Conservation (phyloP, 331 rosid genomes). For the Ulmus americana region DNA sequence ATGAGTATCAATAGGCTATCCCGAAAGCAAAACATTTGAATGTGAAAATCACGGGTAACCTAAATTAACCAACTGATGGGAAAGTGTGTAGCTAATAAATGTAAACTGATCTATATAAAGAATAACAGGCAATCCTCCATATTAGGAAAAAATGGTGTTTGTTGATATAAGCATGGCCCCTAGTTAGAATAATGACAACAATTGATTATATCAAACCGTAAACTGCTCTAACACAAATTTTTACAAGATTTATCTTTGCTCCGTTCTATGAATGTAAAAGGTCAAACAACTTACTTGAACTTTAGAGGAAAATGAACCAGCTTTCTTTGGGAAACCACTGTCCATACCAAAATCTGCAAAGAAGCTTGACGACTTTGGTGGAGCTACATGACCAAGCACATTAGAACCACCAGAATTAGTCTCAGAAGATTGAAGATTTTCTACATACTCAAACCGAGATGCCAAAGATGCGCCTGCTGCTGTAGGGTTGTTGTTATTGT, state of each 20-base stretch:
- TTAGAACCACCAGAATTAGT: conserved; percentile 52
- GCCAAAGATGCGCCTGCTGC: conserved; percentile 56
- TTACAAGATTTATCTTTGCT: neutral
- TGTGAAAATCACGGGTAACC: too few relatives aligned
- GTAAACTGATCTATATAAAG: neutral
- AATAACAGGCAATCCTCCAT: neutral
- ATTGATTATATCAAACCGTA: neutral
- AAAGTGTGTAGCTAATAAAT: neutral
- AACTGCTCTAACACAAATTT: neutral
- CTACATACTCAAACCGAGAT: conserved; percentile 94
- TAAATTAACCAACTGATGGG: too few relatives aligned
- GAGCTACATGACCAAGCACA: conserved; percentile 53
- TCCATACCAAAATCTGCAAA: conserved; percentile 95
- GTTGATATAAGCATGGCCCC: neutral
- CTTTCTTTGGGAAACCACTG: conserved; percentile 49
- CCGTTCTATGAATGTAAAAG: neutral
- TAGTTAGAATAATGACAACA: neutral
- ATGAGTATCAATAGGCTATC: conserved; percentile 5
- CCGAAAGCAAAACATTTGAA: neutral
- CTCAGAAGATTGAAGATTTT: conserved; percentile 66
- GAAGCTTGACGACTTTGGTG: conserved; percentile 85
- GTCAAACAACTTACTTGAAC: conserved; percentile 52
- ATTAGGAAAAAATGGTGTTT: neutral
- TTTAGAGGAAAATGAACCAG: conserved; percentile 54
- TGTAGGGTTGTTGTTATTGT: conserved; percentile 25